A percentile compares a stretch with the other conserved stretches of the same genome.
phyloP scores from a whole-genome alignment of 805 yeast species.

The Priceomyces castillae region DNA sequence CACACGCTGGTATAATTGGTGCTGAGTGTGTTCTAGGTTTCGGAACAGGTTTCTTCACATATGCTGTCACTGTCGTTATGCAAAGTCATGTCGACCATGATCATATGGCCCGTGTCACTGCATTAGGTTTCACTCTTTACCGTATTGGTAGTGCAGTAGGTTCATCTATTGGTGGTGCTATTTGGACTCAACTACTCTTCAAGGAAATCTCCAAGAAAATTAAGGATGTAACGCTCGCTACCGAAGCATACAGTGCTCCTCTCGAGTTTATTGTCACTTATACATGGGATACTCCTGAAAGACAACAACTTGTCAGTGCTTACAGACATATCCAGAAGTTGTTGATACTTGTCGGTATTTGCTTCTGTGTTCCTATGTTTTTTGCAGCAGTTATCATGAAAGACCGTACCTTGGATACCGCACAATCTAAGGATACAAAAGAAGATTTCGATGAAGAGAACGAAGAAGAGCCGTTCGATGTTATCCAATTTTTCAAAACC shows the following conservation, averaged over 20 bases:
- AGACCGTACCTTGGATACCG: slow-evolving; percentile 4
- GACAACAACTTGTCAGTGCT: slow-evolving; percentile 52
- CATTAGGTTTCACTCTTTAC: slow-evolving; percentile 14
- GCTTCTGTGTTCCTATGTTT: slow-evolving; percentile 8
- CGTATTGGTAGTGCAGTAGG: slow-evolving; percentile 20
- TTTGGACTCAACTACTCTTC: slow-evolving; percentile 14
- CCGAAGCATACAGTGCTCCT: slow-evolving; percentile 50
- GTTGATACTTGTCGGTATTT: slow-evolving; percentile 48
- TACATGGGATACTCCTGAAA: slow-evolving; percentile 59
- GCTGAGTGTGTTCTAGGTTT: slow-evolving; percentile 17
- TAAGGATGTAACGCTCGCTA: slow-evolving; percentile 34
- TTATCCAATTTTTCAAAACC: neutral
- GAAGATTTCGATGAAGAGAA: neutral
- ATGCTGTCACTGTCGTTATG: slow-evolving; percentile 16
- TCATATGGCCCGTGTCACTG: slow-evolving; percentile 17
- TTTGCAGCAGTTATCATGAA: slow-evolving; percentile 2
- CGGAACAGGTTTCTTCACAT: slow-evolving; percentile 20
- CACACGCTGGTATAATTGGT: slow-evolving; percentile 18
- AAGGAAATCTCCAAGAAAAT: neutral
- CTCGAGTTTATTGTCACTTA: slow-evolving; percentile 43
- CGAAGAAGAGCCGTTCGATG: neutral
- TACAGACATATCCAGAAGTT: slow-evolving; percentile 56
- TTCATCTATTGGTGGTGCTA: slow-evolving; percentile 19
- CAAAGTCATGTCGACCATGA: slow-evolving; percentile 17
- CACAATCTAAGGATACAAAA: slow-evolving; percentile 1